Base-by-base conservation (phyloP, 306 rosid genomes). In the Medicago lupulina region DNA sequence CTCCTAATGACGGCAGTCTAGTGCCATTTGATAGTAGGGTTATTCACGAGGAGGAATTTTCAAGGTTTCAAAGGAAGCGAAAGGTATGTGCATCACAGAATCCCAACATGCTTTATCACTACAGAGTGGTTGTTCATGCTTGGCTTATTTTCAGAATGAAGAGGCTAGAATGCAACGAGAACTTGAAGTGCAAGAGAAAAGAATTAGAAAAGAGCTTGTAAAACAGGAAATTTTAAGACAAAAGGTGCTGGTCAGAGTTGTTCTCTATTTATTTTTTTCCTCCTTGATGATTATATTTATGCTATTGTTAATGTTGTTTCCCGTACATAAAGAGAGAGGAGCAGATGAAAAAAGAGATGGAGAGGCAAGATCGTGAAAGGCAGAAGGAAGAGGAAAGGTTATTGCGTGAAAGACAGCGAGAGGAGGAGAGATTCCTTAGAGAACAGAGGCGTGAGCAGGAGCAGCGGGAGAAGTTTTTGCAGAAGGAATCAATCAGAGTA, bases 181-280 rank as follows among this genome's bases (percentile, higher is more conserved):
- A 74, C 76, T 89, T 85, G 97, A 89, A 82, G 95, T 84, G 49
- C 87, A 89, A n/a, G 95, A 91, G 84, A 89, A 78, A 76, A 88
- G 83, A 79, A 82, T 87, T 63, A 81, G 88, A 66, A 91, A 89
- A 82, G 97, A 91, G 79, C 88, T 86, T 66, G 91, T 78, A 77
- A 91, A 89, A 77, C 95, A 88, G 85, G 95, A 91, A 86, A 84
- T 89, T 59, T 61, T 91, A 76, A 87, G 91, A 84, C 88, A 81
- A 76, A 91, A 89, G 97, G 97, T 91, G 46, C 60, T 25, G 40
- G 3, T 14, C 40, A 59, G 74, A 61, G 57, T 23, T 59, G 34
- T 46, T 50, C 78, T 65, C 12, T 39, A 8, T 55, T 68, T 62
- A 10, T 18, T 65, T 51, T 67, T 10, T 18, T 9, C 16, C 47